Percentiles rank a stretch among this genome's conserved stretches.
These are phyloP conservation scores for Candida xyloterini DNA, from an alignment of 805 yeast genomes.

Conservation along the genomic window DNA sequence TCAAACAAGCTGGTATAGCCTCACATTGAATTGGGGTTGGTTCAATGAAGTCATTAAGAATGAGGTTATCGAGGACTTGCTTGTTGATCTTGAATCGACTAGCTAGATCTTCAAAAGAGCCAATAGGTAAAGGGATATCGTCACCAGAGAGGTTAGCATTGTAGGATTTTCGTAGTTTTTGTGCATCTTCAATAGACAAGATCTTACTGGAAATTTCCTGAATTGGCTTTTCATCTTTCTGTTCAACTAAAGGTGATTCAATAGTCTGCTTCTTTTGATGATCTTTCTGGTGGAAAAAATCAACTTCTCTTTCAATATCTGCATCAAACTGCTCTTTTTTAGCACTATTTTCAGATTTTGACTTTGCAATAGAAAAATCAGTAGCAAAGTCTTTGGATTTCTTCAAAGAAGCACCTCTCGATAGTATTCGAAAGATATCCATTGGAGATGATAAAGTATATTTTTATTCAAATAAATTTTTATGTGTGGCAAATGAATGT, in stretches of 20 bases:
- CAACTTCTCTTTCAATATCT: slow-evolving; percentile 69
- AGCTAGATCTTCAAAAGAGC: slow-evolving; percentile 79
- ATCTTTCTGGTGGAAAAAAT: slow-evolving; percentile 62
- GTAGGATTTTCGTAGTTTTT: slow-evolving; percentile 53
- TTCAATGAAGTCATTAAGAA: slow-evolving; percentile 66
- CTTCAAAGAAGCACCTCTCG: slow-evolving; percentile 81
- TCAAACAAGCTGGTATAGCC: slow-evolving; percentile 71
- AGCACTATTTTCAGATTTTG: slow-evolving; percentile 20
- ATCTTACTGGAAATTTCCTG: slow-evolving; percentile 35
- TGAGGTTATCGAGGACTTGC: slow-evolving; percentile 57
- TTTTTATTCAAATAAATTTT: slow-evolving; percentile 8
- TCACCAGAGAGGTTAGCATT: slow-evolving; percentile 74
- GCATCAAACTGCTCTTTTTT: slow-evolving; percentile 40
- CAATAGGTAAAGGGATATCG: slow-evolving; percentile 88
- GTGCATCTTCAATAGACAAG: slow-evolving; percentile 56
- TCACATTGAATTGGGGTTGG: slow-evolving; percentile 96
- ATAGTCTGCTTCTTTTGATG: slow-evolving; percentile 15
- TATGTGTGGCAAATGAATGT: slow-evolving; percentile 9
- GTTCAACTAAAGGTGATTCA: slow-evolving; percentile 23
- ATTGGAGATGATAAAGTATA: slow-evolving; percentile 34
- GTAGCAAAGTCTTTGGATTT: slow-evolving; percentile 46
- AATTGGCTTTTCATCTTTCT: slow-evolving; percentile 32
- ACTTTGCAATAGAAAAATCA: slow-evolving; percentile 38
- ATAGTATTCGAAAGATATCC: slow-evolving; percentile 86
- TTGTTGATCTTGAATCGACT: slow-evolving; percentile 64